Percentiles rank a stretch among this genome's conserved stretches.
Evolutionary conservation across 2,329 filamentous ascomycete genomes (phyloP).

Genomic region (Penicillium sclerotigenum): DNA sequence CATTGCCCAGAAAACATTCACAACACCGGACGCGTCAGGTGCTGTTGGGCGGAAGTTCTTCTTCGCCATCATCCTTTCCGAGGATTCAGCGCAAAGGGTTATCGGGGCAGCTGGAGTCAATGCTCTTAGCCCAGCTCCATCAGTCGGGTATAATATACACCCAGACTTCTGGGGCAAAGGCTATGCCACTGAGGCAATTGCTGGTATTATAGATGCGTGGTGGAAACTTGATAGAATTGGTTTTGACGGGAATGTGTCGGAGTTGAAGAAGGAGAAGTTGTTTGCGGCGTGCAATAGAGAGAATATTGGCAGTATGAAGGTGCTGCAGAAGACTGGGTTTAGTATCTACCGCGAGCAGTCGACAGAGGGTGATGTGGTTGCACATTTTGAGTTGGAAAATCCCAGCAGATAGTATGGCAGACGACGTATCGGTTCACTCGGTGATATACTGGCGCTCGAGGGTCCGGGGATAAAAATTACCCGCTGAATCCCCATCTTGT

Average conservation of each 20-base stretch:
- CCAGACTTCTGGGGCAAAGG: conserved; percentile 27
- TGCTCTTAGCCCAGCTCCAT: conserved; percentile 14
- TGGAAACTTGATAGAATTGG: conserved; percentile 16
- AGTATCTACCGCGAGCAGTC: conserved; percentile 9
- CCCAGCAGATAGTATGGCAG: background rate
- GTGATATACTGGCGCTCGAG: background rate
- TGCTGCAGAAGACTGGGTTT: conserved; percentile 20
- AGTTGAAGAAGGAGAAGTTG: conserved; percentile 9
- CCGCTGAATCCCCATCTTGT: background rate
- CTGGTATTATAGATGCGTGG: conserved; percentile 22
- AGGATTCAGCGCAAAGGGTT: conserved; percentile 14
- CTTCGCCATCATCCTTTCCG: conserved; percentile 16
- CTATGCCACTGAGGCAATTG: conserved; percentile 25
- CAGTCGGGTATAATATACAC: conserved; percentile 25
- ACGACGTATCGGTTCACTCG: background rate
- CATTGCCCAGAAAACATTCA: conserved; percentile 15
- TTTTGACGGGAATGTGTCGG: background rate
- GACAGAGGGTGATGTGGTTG: conserved; percentile 18
- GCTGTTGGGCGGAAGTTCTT: conserved; percentile 16
- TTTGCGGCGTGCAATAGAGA: conserved; percentile 19
- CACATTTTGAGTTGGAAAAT: conserved; percentile 11
- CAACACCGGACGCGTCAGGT: conserved; percentile 21
- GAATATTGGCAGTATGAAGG: conserved; percentile 22
- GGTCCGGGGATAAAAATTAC: background rate
- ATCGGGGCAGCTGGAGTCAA: conserved; percentile 23